phyloP scores from a whole-genome alignment of 345 rosid genomes.

The Cardamine occulta region DNA sequence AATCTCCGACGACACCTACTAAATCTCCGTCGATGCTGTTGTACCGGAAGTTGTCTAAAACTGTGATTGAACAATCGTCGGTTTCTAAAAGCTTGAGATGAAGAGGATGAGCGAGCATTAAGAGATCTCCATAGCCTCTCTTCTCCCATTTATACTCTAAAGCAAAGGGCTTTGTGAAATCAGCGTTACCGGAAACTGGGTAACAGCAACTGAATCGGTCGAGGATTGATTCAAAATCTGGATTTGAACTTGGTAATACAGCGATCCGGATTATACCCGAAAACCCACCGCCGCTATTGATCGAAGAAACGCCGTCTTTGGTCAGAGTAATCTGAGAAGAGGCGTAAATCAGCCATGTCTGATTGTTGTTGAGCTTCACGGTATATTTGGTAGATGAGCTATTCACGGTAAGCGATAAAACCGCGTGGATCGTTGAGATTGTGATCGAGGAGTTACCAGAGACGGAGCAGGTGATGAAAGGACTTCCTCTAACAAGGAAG shows the following conservation, averaged over 20 bases:
- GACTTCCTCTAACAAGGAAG: conserved; percentile 86
- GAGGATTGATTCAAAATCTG: conserved; percentile 56
- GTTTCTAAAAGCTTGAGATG: conserved; percentile 63
- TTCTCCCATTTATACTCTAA: conserved; percentile 84
- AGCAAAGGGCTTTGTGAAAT: conserved; percentile 66
- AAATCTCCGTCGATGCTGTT: conserved; percentile 87
- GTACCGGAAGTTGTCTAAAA: conserved; percentile 65
- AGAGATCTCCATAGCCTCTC: conserved; percentile 89
- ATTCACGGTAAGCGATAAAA: conserved; percentile 58
- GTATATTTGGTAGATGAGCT: conserved; percentile 64
- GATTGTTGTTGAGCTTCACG: conserved; percentile 68
- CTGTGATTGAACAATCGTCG: conserved; percentile 47
- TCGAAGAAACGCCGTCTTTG: conserved; percentile 48
- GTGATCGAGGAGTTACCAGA: conserved; percentile 49
- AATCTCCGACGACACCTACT: conserved; percentile 81
- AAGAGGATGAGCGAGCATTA: conserved; percentile 91
- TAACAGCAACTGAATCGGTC: conserved; percentile 88
- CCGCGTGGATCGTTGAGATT: conserved; percentile 77
- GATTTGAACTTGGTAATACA: conserved; percentile 52
- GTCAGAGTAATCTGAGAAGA: conserved; percentile 66
- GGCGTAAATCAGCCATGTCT: conserved; percentile 83
- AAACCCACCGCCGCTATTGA: conserved; percentile 52
- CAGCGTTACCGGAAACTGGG: conserved; percentile 77
- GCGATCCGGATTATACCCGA: conserved; percentile 71
- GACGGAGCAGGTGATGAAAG: conserved; percentile 74